Evolutionary conservation across 78 protist genomes (phyloP), one percentile per base, ranked within the genome.

Genomic region (Trichosphaerium sp.): DNA sequence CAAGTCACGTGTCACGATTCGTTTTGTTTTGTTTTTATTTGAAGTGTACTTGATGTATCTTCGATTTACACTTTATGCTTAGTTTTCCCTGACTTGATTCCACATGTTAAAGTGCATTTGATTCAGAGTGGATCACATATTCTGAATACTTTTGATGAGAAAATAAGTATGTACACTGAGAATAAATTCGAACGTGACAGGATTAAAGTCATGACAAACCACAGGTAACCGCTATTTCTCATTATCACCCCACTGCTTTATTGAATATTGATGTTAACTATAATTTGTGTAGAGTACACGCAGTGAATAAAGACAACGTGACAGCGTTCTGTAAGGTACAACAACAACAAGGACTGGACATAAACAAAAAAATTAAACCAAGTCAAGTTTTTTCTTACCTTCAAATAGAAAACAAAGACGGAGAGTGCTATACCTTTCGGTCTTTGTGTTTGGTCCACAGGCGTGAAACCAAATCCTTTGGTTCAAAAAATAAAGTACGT

Each of bases 381-480:
- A n/a, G n/a, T n/a, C n/a, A n/a, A n/a, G n/a, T n/a, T n/a, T n/a
- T n/a, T n/a, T n/a, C n/a, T n/a, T n/a, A n/a, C n/a, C n/a, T n/a
- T n/a, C n/a, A n/a, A n/a, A n/a, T n/a, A 78, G n/a, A 54, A 14
- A 0, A 56, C 23, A 11, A 47, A 74, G 25, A 4, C 43, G 12
- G 34, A 48, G 15, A 26, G 31, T 1, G 74, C 54, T 25, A 43
- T 83, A 4, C 88, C 88, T 39, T 83, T 65, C 60, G 81, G 88
- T 41, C 49, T 83, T 72, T 61, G 74, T 42, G 26, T 83, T 5
- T 83, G 88, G 88, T 48, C 74, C 2, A 83, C 88, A 34, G 88
- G 88, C 35, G 78, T 83, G 1, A 67, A 73, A 2, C 75, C 75
- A 8, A 31, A 58, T 18, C 63, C 80, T 21, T 42, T 82, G 7